Evolutionary conservation across 805 yeast species (phyloP), one percentile per base, ranked within the genome.

Genomic region (Saccharomycopsis sp.): DNA sequence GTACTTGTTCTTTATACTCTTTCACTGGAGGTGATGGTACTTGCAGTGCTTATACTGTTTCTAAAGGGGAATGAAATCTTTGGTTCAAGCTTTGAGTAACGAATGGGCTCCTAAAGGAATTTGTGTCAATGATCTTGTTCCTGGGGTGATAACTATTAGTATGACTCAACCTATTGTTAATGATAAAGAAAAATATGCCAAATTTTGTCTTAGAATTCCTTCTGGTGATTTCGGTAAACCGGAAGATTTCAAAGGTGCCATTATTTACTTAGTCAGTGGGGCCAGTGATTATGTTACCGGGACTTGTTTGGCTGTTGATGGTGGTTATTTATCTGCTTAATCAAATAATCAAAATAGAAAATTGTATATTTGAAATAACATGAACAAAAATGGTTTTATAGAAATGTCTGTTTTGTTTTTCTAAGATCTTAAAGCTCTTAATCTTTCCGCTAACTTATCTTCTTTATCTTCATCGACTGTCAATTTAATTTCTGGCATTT

Each of bases 371-470:
- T n/a, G n/a, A n/a, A n/a, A n/a, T n/a, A n/a, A n/a, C n/a, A n/a
- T n/a, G n/a, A n/a, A n/a, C n/a, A n/a, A n/a, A n/a, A n/a, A n/a
- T n/a, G n/a, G n/a, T n/a, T n/a, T n/a, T n/a, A n/a, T n/a, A n/a
- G n/a, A n/a, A n/a, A n/a, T n/a, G n/a, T n/a, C n/a, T n/a, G n/a
- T n/a, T n/a, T n/a, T n/a, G n/a, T n/a, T n/a, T n/a, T 30, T 34
- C 20, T 45, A 65, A 6, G 70, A 64, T 43, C 98, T 70, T 50
- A 92, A 66, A 1, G 96, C 97, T 49, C 94, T 74, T 45, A 92
- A 63, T 52, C 96, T 67, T 61, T 92, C 95, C 1, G 94, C 88
- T 37, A 92, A 69, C 47, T 68, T 71, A 53, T 89, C 96, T 60
- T 89, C 97, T 49, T 81, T 80, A 50, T 83, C 94, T 39, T 72